A percentile compares a stretch with the other conserved stretches of the same genome.
These are phyloP conservation scores for Talaromyces sp. DNA, from an alignment of 2,329 filamentous ascomycete species.

Conservation along the genomic window DNA sequence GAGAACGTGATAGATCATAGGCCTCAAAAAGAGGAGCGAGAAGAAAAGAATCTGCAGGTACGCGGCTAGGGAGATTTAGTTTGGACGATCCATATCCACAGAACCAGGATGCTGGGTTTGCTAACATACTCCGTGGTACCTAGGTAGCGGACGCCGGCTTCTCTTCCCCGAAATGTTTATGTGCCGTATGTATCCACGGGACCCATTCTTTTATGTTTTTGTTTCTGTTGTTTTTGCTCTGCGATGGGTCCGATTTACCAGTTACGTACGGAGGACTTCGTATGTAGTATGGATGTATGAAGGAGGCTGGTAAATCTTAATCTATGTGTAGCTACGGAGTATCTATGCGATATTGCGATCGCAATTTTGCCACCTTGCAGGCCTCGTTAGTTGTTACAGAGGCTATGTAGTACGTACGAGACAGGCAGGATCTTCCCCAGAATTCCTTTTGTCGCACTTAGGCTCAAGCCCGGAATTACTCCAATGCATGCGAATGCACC, in stretches of 20 bases:
- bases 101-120: slow-evolving; percentile 16
- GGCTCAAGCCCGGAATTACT: neutral
- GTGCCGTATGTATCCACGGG: neutral
- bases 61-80: slow-evolving; percentile 9
- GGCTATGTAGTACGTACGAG: no score
- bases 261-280: no score
- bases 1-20: slow-evolving; percentile 3
- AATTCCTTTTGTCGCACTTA: neutral
- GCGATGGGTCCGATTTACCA: neutral
- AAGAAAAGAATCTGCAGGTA: slow-evolving; percentile 10
- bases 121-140: neutral
- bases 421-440: neutral
- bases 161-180: slow-evolving; percentile 12
- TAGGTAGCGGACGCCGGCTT: slow-evolving; percentile 8
- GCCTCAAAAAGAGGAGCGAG: neutral
- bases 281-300: neutral
- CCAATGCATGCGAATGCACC: slow-evolving; percentile 1
- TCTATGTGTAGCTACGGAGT: neutral
- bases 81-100: slow-evolving; percentile 13
- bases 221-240: neutral
- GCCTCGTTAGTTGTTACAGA: neutral
- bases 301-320: neutral
- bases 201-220: neutral
- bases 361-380: neutral
- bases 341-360: neutral